A percentile compares a stretch with the other conserved stretches of the same genome.
These are phyloP conservation scores for Fusarium virguliforme DNA, from an alignment of 2,329 filamentous ascomycete genomes.

Conservation along the genomic window DNA sequence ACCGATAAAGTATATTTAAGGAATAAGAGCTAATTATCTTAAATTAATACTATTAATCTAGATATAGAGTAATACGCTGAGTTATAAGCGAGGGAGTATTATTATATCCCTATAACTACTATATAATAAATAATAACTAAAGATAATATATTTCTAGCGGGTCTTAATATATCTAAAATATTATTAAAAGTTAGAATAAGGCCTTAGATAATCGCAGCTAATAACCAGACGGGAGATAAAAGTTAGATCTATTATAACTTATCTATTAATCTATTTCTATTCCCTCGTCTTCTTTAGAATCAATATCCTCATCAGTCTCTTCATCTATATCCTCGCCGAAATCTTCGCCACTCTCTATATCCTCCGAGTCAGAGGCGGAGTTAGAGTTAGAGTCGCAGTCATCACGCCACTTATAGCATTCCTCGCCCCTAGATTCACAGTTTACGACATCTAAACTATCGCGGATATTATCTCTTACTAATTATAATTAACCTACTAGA, in stretches of 20 bases:
- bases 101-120: background rate
- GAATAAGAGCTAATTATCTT: background rate
- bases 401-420: too few species aligned
- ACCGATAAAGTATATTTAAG: conserved; percentile 12
- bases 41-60: background rate
- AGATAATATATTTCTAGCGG: conserved; percentile 6
- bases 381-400: too few species aligned
- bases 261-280: background rate
- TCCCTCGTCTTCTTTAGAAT: background rate
- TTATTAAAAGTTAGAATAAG: conserved; percentile 5
- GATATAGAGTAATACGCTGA: background rate
- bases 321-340: too few species aligned
- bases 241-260: background rate
- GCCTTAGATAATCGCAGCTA: conserved; percentile 13
- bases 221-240: background rate
- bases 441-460: too few species aligned
- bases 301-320: too few species aligned
- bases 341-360: too few species aligned
- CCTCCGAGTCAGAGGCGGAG: too few species aligned
- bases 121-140: background rate
- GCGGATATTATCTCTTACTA: too few species aligned
- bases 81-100: background rate
- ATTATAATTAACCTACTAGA: too few species aligned
- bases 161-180: conserved; percentile 11
- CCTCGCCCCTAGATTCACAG: too few species aligned